Evolutionary conservation across 1,284 basidiomycete species (phyloP).

Genomic region (Apiotrichum gamsii): DNA sequence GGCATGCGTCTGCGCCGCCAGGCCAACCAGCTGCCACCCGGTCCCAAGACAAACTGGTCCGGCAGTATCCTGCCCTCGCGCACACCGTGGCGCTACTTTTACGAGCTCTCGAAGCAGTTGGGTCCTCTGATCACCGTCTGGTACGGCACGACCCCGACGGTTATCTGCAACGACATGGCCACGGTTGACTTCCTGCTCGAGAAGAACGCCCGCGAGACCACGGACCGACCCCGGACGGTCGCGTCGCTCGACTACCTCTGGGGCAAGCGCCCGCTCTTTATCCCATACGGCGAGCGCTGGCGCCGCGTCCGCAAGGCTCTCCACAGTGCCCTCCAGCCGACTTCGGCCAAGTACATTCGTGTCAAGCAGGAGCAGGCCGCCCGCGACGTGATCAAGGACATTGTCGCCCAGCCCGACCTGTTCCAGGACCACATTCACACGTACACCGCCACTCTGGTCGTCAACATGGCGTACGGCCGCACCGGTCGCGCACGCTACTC

Average conservation of each 20-base stretch:
- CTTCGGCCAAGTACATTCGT: constrained; percentile 50
- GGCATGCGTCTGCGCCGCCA: too few species aligned
- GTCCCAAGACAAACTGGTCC: too few species aligned
- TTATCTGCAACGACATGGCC: constrained; percentile 5
- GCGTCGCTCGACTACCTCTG: constrained; percentile 50
- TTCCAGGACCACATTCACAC: constrained; percentile 55
- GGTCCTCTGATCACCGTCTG: constrained; percentile 10
- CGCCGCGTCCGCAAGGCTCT: constrained; percentile 49
- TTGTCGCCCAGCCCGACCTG: constrained; percentile 51
- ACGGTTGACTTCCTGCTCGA: constrained; percentile 48
- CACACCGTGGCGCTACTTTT: constrained; percentile 7
- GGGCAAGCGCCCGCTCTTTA: background rate
- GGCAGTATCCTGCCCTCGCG: background rate
- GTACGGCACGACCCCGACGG: background rate
- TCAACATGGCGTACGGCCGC: constrained; percentile 62
- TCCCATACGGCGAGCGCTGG: background rate
- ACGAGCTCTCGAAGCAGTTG: constrained; percentile 2
- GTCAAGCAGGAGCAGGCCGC: constrained; percentile 52
- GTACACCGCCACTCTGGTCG: constrained; percentile 59
- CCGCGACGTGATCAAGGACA: constrained; percentile 53
- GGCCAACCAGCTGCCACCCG: too few species aligned
- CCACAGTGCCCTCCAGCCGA: constrained; percentile 55
- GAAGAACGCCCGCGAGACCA: constrained; percentile 52
- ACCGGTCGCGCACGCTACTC: constrained; percentile 51
- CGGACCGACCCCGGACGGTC: constrained; percentile 52